These are phyloP conservation scores for Xylaria polymorpha DNA, from an alignment of 2,329 filamentous ascomycete genomes.

Conservation along the genomic window DNA sequence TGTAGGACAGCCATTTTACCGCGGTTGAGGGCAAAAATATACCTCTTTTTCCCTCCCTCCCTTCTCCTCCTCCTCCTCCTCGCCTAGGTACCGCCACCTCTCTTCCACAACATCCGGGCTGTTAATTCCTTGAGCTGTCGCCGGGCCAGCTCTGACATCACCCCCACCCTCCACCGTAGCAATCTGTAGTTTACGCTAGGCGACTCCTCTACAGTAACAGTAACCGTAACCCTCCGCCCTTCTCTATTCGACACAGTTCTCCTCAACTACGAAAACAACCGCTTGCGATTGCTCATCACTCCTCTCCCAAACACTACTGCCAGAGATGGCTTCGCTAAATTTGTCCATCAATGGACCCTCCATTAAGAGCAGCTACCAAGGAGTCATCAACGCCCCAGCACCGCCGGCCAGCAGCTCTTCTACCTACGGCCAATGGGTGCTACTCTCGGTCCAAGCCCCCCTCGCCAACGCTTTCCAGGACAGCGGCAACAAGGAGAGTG, in stretches of 20 bases:
- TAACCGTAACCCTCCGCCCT: conserved; percentile 3
- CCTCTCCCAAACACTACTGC: conserved; percentile 40
- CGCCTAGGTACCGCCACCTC: conserved; percentile 8
- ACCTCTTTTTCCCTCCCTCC: background rate
- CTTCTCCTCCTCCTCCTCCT: conserved; percentile 7
- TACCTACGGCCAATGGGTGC: conserved; percentile 90
- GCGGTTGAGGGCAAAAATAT: background rate
- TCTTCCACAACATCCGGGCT: conserved; percentile 14
- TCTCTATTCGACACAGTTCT: conserved; percentile 28
- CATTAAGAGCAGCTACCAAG: conserved; percentile 83
- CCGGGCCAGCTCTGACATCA: conserved; percentile 48
- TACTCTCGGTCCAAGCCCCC: conserved; percentile 93
- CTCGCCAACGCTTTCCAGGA: conserved; percentile 94
- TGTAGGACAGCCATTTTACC: conserved; percentile 2
- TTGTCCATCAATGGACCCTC: conserved; percentile 82
- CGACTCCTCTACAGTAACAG: background rate
- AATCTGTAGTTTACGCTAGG: conserved; percentile 6
- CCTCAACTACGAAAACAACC: conserved; percentile 31
- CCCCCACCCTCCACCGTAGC: conserved; percentile 40
- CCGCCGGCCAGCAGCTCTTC: conserved; percentile 70
- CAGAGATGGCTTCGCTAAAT: conserved; percentile 80
- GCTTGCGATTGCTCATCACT: conserved; percentile 16
- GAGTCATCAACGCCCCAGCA: conserved; percentile 65
- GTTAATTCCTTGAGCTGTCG: conserved; percentile 27
- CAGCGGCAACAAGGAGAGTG: conserved; percentile 85